Evolutionary conservation across 192 early-diverging fungal genomes (phyloP), one percentile per base, ranked within the genome.

Genomic region (Backusella tuberculispora): DNA sequence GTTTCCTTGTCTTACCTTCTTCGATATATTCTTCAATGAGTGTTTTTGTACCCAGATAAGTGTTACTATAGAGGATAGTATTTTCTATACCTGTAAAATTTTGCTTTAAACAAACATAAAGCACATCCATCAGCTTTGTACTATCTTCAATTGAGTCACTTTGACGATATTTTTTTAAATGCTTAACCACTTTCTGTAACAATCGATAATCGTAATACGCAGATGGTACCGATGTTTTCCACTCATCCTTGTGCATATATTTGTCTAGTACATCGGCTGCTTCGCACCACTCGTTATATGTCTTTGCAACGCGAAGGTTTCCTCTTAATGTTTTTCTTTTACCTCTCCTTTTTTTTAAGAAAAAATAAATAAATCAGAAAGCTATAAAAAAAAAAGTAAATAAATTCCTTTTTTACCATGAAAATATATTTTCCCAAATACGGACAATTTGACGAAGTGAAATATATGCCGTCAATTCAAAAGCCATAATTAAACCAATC

Each of bases 51-150:
- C 93, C 94, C 46, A 87, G 77, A 78, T 92, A 93, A 12, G 89
- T 88, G 26, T 89, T 83, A 44, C 87, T 85, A 81, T 94, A 95
- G 26, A 95, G 82, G 5, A 81, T 80, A 73, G 86, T 81, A 76
- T 92, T 93, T 64, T 93, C 92, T 40, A 94, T 83, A 13, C 92
- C 92, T 13, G 87, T 92, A 77, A 93, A 88, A 78, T 95, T 93
- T 66, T 83, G 78, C 72, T 91, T 95, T 71, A 91, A 86, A n/a
- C 88, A 90, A 56, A 81, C 85, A 17, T 83, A 80, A 5, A 90
- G 78, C n/a, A 85, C 74, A 69, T 86, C 83, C 69, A 87, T 85
- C 37, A 87, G 82, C 10, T 72, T 77, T 15, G 46, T 12, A 41
- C 72, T 76, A 38, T 76, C 74, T 24, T 83, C 81, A 15, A 79